Evolutionary conservation across 2,329 filamentous ascomycete genomes (phyloP), one percentile per base, ranked within the genome.

Genomic region (Scedosporium minutisporum): DNA sequence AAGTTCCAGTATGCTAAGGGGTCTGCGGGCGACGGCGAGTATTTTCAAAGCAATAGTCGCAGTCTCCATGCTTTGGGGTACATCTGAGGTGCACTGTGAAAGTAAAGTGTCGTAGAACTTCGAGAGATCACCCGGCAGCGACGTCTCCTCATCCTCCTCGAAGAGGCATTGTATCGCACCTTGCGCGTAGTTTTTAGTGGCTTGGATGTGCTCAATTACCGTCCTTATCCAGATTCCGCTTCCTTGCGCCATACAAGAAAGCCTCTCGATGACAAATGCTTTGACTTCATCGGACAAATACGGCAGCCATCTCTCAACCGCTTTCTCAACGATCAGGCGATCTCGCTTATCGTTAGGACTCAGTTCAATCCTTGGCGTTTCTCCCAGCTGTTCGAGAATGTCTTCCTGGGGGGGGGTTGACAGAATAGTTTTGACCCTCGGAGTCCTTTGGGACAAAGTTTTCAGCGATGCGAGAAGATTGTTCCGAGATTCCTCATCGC

Each of bases 1-100:
- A 21, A 73, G 68, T 62, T 73, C 70, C 3, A 69, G 60, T 18
- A 72, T 70, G 63, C 70, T 71, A 3, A 72, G 65, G 33, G 69
- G 67, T 66, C 70, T 69, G 64, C 65, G 66, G 53, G 65, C 46
- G 57, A 64, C 62, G 53, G 67, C 67, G 9, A 72, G 67, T 61
- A 72, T 27, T 55, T 68, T 61, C 55, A 68, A 62, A 14, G 66
- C 67, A 25, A 57, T 63, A 16, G 27, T 51, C 18, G 64, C 64
- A 16, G 65, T 48, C 44, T 60, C 51, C 18, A 60, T 14, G 23
- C 65, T 66, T 18, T 65, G 61, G 5, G 58, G 46, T 33, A 65
- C 65, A 33, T 64, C 57, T 14, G 42, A 46, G 12, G 66, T 67
- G 59, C 58, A 63, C 18, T 60, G 65, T 29, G 58, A 63, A 57